Percentiles rank a stretch among this genome's conserved stretches.
Evolutionary conservation across 2,329 filamentous ascomycete genomes (phyloP).

Genomic region (Aspergillus neotritici): DNA sequence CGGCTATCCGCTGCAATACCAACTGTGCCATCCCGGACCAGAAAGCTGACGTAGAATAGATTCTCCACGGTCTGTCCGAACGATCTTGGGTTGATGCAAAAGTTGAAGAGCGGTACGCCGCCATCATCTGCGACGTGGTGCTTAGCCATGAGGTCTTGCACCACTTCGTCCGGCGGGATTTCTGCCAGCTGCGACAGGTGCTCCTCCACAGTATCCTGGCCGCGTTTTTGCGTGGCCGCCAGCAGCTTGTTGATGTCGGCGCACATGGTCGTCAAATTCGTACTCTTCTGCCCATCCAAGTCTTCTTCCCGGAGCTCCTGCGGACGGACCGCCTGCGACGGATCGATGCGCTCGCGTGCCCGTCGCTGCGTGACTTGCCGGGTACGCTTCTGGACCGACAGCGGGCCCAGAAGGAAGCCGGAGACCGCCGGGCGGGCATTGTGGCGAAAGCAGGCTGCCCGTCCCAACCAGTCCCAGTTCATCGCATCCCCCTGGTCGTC

Average conservation of each 20-base stretch:
- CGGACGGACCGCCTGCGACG: constrained; percentile 64
- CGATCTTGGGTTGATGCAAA: constrained; percentile 81
- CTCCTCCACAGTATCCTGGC: constrained; percentile 45
- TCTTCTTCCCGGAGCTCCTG: constrained; percentile 71
- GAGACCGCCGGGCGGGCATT: constrained; percentile 70
- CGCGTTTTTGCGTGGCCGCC: constrained; percentile 35
- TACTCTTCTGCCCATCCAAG: constrained; percentile 68
- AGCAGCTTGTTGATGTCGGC: constrained; percentile 65
- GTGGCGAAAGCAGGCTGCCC: constrained; percentile 66
- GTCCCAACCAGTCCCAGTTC: constrained; percentile 81
- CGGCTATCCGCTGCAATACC: constrained; percentile 67
- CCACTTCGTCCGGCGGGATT: constrained; percentile 35
- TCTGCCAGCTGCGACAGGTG: constrained; percentile 31
- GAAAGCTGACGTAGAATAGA: constrained; percentile 90
- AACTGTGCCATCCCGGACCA: constrained; percentile 79
- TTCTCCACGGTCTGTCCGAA: constrained; percentile 97
- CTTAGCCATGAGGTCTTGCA: constrained; percentile 54
- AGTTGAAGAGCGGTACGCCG: constrained; percentile 74
- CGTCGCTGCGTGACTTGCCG: constrained; percentile 66
- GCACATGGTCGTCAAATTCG: constrained; percentile 73
- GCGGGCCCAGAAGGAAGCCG: constrained; percentile 78
- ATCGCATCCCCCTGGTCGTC: constrained; percentile 68
- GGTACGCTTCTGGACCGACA: constrained; percentile 80
- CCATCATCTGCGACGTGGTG: constrained; percentile 62
- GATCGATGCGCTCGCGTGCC: constrained; percentile 61